Conservation (phyloP, 1,139 yeast species). For the Casaregolazyma lundiana region DNA sequence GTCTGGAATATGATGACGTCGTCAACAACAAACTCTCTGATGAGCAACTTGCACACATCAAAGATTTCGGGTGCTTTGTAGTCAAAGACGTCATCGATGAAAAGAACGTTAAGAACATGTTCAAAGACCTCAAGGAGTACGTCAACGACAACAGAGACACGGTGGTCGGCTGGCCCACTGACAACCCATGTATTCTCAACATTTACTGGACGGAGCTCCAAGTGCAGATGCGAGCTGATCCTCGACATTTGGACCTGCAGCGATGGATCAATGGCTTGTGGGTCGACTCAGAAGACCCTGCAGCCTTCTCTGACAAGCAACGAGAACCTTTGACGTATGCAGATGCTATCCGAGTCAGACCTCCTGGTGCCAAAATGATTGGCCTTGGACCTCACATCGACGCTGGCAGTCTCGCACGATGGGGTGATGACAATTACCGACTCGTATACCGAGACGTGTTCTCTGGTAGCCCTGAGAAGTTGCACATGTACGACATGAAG, state of each 20-base stretch:
- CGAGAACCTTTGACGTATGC: constrained; percentile 48
- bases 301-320: too few species aligned
- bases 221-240: constrained; percentile 41
- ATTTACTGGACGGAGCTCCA: constrained; percentile 45
- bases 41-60: constrained; percentile 9
- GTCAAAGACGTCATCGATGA: constrained; percentile 32
- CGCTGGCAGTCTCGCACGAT: constrained; percentile 45
- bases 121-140: constrained; percentile 65
- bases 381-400: constrained; percentile 43
- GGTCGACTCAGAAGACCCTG: constrained; percentile 28
- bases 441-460: constrained; percentile 35
- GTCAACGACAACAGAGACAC: constrained; percentile 73
- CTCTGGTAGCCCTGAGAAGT: constrained; percentile 44
- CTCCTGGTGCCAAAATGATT: constrained; percentile 38
- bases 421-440: constrained; percentile 41
- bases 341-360: constrained; percentile 47
- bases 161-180: constrained; percentile 47
- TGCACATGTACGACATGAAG: constrained; percentile 41
- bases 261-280: constrained; percentile 36
- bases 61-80: constrained; percentile 33
- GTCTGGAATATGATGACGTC: constrained; percentile 1
- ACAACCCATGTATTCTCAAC: constrained; percentile 33
- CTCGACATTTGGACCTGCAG: constrained; percentile 34
- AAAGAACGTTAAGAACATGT: constrained; percentile 25
- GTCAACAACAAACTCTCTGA: not conserved